phyloP scores from a whole-genome alignment of 495 filamentous ascomycete species.

The Lepidopterella palustris region DNA sequence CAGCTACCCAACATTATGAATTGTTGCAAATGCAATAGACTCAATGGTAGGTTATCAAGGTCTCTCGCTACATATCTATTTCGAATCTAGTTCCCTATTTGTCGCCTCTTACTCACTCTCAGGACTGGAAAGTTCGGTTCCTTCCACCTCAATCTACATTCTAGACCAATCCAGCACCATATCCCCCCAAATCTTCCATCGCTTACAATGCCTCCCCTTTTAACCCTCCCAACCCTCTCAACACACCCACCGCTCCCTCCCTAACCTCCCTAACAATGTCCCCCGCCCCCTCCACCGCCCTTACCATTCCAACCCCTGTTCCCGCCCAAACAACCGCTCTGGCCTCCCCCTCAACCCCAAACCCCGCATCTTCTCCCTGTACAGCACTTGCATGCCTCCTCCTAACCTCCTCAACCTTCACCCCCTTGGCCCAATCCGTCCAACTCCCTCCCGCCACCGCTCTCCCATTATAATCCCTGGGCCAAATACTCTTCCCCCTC shows the following conservation, averaged over 20 bases:
- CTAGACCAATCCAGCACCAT: no score
- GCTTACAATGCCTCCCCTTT: background rate
- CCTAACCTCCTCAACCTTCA: slow-evolving; percentile 51
- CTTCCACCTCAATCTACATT: no score
- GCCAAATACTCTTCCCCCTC: slow-evolving; percentile 63
- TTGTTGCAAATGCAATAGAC: no score
- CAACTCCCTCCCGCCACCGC: slow-evolving; percentile 56
- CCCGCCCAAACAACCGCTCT: slow-evolving; percentile 64
- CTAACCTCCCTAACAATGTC: slow-evolving; percentile 41
- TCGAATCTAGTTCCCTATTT: no score
- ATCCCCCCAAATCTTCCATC: background rate
- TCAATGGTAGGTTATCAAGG: no score
- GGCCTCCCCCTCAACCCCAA: slow-evolving; percentile 46
- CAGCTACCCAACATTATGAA: no score
- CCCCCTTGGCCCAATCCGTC: slow-evolving; percentile 49
- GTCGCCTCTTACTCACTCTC: no score
- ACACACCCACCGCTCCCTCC: background rate
- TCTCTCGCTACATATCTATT: no score
- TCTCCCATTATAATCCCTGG: slow-evolving; percentile 54
- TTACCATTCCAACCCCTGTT: slow-evolving; percentile 47
- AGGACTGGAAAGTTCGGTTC: no score
- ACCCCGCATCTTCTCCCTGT: slow-evolving; percentile 39
- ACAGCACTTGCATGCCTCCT: slow-evolving; percentile 38
- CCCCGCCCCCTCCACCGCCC: slow-evolving; percentile 39
- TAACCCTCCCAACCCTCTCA: background rate